Percentiles rank a stretch among this genome's conserved stretches.
Conservation (phyloP, 2,329 filamentous ascomycete genomes). For the Diaporthe sp. region DNA sequence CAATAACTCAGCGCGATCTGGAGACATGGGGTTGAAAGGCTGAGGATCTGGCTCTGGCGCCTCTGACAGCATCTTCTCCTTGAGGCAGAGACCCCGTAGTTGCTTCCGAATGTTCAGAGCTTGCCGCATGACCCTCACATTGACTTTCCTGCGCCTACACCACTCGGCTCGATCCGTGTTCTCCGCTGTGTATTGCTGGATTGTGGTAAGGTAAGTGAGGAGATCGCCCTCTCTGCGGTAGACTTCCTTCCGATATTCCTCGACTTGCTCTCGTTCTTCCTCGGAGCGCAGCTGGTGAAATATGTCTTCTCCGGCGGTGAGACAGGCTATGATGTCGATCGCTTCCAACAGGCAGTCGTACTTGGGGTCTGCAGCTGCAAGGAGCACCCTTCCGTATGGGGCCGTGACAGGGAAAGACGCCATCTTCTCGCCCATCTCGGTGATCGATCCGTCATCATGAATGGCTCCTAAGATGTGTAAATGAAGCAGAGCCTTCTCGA, state of each 20-base stretch:
- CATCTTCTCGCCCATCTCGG: constrained; percentile 80
- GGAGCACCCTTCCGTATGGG: constrained; percentile 83
- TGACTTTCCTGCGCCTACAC: constrained; percentile 71
- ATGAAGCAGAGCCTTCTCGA: constrained; percentile 86
- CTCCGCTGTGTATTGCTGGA: constrained; percentile 73
- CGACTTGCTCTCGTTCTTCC: constrained; percentile 67
- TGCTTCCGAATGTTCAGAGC: constrained; percentile 74
- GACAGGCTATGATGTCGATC: constrained; percentile 84
- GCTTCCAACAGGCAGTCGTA: constrained; percentile 83
- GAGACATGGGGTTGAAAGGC: constrained; percentile 67
- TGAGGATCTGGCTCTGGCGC: constrained; percentile 66
- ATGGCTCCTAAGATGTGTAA: constrained; percentile 85
- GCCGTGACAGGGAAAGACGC: constrained; percentile 87
- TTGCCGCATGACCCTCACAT: constrained; percentile 72
- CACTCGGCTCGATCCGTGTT: constrained; percentile 68
- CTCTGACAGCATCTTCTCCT: constrained; percentile 64
- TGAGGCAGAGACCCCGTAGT: constrained; percentile 68
- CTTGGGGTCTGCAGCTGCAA: constrained; percentile 81
- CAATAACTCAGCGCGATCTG: constrained; percentile 67
- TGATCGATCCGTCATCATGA: constrained; percentile 80
- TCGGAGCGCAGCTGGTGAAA: constrained; percentile 73
- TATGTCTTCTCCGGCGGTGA: constrained; percentile 74
- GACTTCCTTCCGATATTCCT: constrained; percentile 68
- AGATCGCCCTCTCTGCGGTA: constrained; percentile 75
- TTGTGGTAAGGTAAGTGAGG: constrained; percentile 74